A percentile compares a stretch with the other conserved stretches of the same genome.
phyloP scores from a whole-genome alignment of 2,329 filamentous ascomycete species.

The Claviceps sp. region DNA sequence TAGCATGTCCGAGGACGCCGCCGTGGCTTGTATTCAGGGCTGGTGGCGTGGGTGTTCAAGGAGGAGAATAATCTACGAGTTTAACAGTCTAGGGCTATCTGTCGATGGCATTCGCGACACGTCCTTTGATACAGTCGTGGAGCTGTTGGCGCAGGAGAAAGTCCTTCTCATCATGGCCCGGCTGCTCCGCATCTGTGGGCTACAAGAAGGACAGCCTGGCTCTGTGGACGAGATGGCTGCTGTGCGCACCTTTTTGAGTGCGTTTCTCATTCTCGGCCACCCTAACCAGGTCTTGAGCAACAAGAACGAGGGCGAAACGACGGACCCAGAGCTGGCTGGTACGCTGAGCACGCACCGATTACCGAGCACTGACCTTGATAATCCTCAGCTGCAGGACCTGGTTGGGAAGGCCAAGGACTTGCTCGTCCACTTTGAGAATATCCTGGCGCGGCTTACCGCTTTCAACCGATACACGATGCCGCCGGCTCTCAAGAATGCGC shows the following conservation, averaged over 20 bases:
- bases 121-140: constrained; percentile 61
- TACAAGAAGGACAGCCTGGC: constrained; percentile 50
- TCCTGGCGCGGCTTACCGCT: constrained; percentile 49
- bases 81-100: constrained; percentile 51
- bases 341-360: constrained; percentile 17
- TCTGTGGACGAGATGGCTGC: constrained; percentile 56
- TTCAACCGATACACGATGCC: constrained; percentile 56
- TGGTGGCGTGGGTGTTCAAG: constrained; percentile 52
- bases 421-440: constrained; percentile 64
- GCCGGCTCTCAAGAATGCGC: constrained; percentile 43
- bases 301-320: constrained; percentile 48
- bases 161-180: constrained; percentile 53
- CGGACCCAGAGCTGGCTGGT: constrained; percentile 39
- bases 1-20: constrained; percentile 43
- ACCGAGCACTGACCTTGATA: constrained; percentile 35
- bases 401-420: constrained; percentile 67
- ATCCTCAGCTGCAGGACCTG: constrained; percentile 54
- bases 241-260: constrained; percentile 64
- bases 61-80: constrained; percentile 49
- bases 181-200: constrained; percentile 54
- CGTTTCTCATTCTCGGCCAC: constrained; percentile 68
- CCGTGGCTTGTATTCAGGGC: constrained; percentile 52
- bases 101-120: constrained; percentile 58
- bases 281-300: constrained; percentile 65
- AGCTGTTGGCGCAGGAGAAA: constrained; percentile 51